A percentile compares a stretch with the other conserved stretches of the same genome.
Conservation (phyloP, 2,329 filamentous ascomycete genomes). For the Dothideomycetes sp. region DNA sequence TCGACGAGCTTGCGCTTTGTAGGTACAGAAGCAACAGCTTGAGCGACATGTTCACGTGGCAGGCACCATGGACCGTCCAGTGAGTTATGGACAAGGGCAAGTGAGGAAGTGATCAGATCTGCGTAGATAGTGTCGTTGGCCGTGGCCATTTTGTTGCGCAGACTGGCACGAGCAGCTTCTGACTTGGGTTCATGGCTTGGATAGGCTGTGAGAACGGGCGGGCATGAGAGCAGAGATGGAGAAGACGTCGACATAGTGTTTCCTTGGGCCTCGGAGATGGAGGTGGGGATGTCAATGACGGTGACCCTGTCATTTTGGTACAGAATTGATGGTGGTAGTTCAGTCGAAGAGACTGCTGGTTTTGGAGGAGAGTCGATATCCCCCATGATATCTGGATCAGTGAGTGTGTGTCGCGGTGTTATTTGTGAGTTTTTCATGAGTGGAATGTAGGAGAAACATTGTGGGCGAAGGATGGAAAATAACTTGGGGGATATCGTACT, state of each 20-base stretch:
- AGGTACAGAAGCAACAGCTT: neutral
- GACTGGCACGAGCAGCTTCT: slow-evolving; percentile 34
- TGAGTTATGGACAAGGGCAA: slow-evolving; percentile 25
- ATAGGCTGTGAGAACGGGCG: slow-evolving; percentile 40
- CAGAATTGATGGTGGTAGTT: slow-evolving; percentile 34
- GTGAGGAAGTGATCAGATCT: slow-evolving; percentile 30
- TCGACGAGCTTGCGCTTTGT: slow-evolving; percentile 20
- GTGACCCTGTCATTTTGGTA: slow-evolving; percentile 44
- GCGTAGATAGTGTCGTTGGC: slow-evolving; percentile 29
- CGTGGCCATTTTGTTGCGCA: slow-evolving; percentile 26
- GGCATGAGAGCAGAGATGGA: slow-evolving; percentile 38
- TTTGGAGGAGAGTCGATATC: no score
- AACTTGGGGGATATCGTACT: no score
- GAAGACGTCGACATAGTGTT: slow-evolving; percentile 30
- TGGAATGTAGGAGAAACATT: no score
- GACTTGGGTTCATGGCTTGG: slow-evolving; percentile 49
- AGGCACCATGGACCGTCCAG: slow-evolving; percentile 29
- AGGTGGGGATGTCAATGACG: slow-evolving; percentile 60
- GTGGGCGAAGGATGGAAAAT: no score
- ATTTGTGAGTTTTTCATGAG: no score
- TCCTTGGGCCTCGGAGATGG: slow-evolving; percentile 58
- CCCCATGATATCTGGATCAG: no score
- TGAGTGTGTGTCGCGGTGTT: no score
- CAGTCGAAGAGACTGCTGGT: neutral
- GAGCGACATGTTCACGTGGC: slow-evolving; percentile 16